Conservation (phyloP, 208 protist genomes). For the Trichomonas tenax region DNA sequence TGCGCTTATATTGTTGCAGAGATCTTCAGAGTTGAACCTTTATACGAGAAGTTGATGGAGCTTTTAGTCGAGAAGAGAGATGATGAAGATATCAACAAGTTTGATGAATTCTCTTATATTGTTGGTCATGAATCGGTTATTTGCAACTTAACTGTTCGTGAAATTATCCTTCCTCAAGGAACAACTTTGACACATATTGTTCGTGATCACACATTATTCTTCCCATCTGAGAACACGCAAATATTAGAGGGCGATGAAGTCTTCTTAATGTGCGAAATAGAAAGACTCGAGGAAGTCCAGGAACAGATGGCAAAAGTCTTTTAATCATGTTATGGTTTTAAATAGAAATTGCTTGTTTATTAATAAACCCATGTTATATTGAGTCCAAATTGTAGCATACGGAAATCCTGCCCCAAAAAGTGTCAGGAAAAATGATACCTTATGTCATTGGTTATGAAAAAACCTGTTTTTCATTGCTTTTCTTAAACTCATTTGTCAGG, state of each 20-base stretch:
- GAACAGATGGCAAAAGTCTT: not conserved
- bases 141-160: not conserved
- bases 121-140: not conserved
- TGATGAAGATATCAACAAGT: not conserved
- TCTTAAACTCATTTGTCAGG: too few species aligned
- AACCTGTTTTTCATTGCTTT: too few species aligned
- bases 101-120: not conserved
- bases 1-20: not conserved
- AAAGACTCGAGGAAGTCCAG: not conserved
- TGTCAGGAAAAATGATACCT: too few species aligned
- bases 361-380: too few species aligned
- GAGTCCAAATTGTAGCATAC: too few species aligned
- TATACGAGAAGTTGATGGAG: not conserved
- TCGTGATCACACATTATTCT: not conserved
- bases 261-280: not conserved
- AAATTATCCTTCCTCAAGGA: not conserved
- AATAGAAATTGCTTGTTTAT: not conserved
- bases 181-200: not conserved
- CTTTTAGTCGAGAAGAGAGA: not conserved
- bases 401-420: too few species aligned
- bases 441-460: too few species aligned
- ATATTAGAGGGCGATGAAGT: not conserved
- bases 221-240: not conserved
- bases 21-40: not conserved
- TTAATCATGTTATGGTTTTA: not conserved